These are phyloP conservation scores for Aegilops bicornis DNA, from an alignment of 176 grass and related monocot genomes.

Conservation along the genomic window DNA sequence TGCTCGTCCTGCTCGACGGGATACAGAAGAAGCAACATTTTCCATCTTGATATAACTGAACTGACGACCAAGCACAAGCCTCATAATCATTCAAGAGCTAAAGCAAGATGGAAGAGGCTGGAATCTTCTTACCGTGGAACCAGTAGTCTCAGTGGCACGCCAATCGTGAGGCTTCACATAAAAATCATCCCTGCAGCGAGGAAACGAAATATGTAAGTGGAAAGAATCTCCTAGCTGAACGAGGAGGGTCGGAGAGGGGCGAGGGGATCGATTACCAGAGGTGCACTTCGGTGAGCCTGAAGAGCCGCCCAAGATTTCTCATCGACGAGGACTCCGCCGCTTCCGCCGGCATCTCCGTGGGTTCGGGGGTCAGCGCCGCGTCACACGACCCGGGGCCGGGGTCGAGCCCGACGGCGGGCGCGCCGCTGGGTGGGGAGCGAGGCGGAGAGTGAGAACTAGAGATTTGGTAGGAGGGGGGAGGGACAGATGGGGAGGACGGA, in stretches of 20 bases:
- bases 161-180: conserved; percentile 25
- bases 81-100: not conserved
- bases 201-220: not conserved
- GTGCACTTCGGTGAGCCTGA: conserved; percentile 65
- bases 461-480: accelerated
- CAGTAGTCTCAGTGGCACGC: not conserved
- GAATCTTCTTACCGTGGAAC: conserved; percentile 5
- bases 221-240: not conserved
- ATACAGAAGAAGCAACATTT: not conserved
- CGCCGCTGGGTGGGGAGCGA: not conserved
- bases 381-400: not conserved
- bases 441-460: not conserved
- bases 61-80: not conserved
- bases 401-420: not conserved
- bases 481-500: no score
- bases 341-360: not conserved
- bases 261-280: conserved; percentile 47
- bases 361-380: no score
- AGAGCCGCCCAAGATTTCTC: conserved; percentile 54
- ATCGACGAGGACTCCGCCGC: conserved; percentile 37
- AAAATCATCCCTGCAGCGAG: conserved; percentile 68
- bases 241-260: not conserved
- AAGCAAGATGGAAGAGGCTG: not conserved
- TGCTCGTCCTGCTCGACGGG: not conserved
- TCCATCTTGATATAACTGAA: not conserved